Conservation (phyloP, 2,329 filamentous ascomycete species). For the Fusarium nurragi region DNA sequence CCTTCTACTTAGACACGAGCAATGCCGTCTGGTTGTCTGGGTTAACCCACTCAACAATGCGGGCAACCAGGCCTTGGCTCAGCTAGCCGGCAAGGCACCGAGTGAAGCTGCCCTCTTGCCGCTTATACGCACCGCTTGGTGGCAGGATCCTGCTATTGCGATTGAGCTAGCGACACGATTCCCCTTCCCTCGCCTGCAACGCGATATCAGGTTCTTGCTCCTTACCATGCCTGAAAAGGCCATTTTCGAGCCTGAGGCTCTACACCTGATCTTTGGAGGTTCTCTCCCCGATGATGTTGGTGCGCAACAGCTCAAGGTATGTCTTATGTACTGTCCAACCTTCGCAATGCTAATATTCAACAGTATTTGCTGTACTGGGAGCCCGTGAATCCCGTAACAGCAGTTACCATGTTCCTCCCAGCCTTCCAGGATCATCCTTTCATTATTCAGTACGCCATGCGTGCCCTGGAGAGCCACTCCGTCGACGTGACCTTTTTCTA, state of each 20-base stretch:
- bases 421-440: constrained; percentile 91
- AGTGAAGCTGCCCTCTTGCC: constrained; percentile 62
- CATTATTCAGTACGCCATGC: constrained; percentile 95
- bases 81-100: constrained; percentile 53
- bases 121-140: constrained; percentile 85
- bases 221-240: constrained; percentile 86
- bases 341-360: constrained; percentile 24
- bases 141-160: constrained; percentile 84
- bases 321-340: not conserved
- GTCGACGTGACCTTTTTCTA: constrained; percentile 99
- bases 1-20: constrained; percentile 84
- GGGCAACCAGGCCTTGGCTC: constrained; percentile 50
- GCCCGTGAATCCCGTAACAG: constrained; percentile 90
- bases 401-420: constrained; percentile 92
- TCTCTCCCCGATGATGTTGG: constrained; percentile 81
- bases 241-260: constrained; percentile 80
- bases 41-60: constrained; percentile 78
- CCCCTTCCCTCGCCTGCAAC: constrained; percentile 74
- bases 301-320: constrained; percentile 81
- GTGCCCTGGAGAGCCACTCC: constrained; percentile 90
- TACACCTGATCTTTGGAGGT: constrained; percentile 82
- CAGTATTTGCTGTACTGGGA: constrained; percentile 93
- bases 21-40: constrained; percentile 87
- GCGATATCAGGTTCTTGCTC: constrained; percentile 81
- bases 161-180: constrained; percentile 85